Evolutionary conservation across 768 basidiomycete genomes (phyloP), one percentile per base, ranked within the genome.

Genomic region (Kondoa subrosea): DNA sequence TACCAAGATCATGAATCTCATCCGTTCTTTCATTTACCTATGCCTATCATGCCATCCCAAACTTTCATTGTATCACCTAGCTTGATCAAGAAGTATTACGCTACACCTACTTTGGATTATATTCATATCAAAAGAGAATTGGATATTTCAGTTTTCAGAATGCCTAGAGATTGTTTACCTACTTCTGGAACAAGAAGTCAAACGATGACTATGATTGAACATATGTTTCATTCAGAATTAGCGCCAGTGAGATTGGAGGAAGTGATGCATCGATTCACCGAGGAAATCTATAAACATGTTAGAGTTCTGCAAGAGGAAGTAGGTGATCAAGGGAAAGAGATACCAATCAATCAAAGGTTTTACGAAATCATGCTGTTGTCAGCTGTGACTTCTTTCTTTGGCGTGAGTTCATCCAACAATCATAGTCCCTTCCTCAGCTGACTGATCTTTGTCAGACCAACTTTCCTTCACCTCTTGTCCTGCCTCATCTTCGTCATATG

Each of bases 31-130:
- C 40, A 50, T 21, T 21, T 63, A 16, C 61, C 61, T 17, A 31
- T 63, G 16, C 17, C 17, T 32, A 63, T 63, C 27, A 32, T 33
- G 3, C 61, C 61, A 14, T 63, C 61, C 15, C 27, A 27, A 32
- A 63, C 61, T 32, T 63, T 27, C 17, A 63, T 63, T 32, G 17
- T 63, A 14, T 63, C 61, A 27, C 61, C 61, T 32, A 32, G 29
- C 4, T n/a, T 63, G 26, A 63, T 32, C 16, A n/a, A 31, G 29
- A 63, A 63, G 61, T 33, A 31, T 17, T 63, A 29, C 30, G 61
- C 61, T 33, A 17, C 33, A 33, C 61, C 61, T 16, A 16, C 30
- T 14, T 8, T 16, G 29, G 30, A 17, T 12, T 63, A 50, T 50
- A 50, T 50, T 50, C 40, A 50, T 50, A 50, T 50, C 21, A 50